phyloP scores from a whole-genome alignment of 2,329 filamentous ascomycete genomes.

The Pseudogymnoascus sp. region DNA sequence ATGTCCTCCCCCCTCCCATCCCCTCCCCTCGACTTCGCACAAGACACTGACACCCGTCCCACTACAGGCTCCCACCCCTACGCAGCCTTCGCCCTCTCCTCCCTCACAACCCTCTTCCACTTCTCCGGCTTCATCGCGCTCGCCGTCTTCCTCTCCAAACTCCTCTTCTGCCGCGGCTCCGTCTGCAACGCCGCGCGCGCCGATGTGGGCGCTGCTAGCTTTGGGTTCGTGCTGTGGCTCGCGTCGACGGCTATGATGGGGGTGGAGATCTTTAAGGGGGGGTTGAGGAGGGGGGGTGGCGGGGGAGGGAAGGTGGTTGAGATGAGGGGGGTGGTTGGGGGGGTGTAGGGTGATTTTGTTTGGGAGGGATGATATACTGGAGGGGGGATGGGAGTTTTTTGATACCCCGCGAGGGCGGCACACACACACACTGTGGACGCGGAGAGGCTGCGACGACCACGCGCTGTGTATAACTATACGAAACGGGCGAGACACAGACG shows the following conservation, averaged over 20 bases:
- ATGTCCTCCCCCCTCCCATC: constrained; percentile 15
- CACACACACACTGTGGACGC: neutral
- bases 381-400: neutral
- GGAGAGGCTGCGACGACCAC: neutral
- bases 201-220: constrained; percentile 44
- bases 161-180: constrained; percentile 48
- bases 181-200: constrained; percentile 49
- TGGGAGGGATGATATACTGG: neutral
- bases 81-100: constrained; percentile 41
- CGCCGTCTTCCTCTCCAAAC: constrained; percentile 45
- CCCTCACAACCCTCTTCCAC: constrained; percentile 46
- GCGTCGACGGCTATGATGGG: constrained; percentile 38
- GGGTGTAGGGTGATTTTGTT: neutral
- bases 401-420: neutral
- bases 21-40: no score
- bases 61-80: constrained; percentile 43
- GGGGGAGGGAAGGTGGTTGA: constrained; percentile 13
- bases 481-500: neutral
- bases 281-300: constrained; percentile 26
- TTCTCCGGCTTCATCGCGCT: constrained; percentile 52
- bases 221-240: constrained; percentile 46
- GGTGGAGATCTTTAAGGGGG: constrained; percentile 40
- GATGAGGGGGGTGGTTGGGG: constrained; percentile 27
- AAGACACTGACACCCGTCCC: no score
- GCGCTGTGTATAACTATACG: neutral